Base-by-base conservation (phyloP, 2,329 filamentous ascomycete species). In the Pseudonectria buxi region DNA sequence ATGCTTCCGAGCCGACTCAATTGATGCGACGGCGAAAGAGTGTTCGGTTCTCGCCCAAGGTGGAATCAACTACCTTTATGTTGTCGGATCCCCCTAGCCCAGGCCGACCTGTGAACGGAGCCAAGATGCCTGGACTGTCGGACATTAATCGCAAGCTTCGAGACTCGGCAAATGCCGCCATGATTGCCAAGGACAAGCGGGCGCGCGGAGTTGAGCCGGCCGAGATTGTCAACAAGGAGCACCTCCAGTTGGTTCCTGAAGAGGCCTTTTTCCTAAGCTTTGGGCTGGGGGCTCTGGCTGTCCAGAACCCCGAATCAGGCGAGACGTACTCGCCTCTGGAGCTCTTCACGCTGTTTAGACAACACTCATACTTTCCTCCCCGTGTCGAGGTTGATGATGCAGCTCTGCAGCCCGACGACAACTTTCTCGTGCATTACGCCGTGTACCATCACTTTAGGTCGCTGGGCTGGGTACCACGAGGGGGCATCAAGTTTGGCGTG, bases 391-490 rank as follows among this genome's bases (percentile, higher is more conserved):
- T 58, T 1, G 48, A 56, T 3, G 55, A 56, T 10, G 51, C 56
- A 7, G 55, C 61, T 10, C 68, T 87, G 3, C 68, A 73, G 12
- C 78, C 87, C 0, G 87, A 95, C 57, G 86, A 94, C 51, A 74
- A 78, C 0, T 98, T 98, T 59, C 66, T 96, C 14, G 59, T 95
- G 1, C 81, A 86, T 39, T 98, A 96, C 54, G 80, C 79, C 10
- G 86, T 86, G 13, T 98, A 95, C 58, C 92, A 98, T 56, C 90
- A 98, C 58, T 98, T 95, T 64, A 83, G 92, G 26, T 94, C 88
- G 1, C 71, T 96, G 0, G 92, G 92, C 15, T 98, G 92, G 90
- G 86, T 95, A 1, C 83, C 94, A 1, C 82, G 94, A 11, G 80
- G 85, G 5, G 94, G 92, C 25, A 81, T 94, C 57, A 98, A 98